A percentile compares a stretch with the other conserved stretches of the same genome.
Conservation (phyloP, 75 land plant genomes). For the Picea glauca region DNA sequence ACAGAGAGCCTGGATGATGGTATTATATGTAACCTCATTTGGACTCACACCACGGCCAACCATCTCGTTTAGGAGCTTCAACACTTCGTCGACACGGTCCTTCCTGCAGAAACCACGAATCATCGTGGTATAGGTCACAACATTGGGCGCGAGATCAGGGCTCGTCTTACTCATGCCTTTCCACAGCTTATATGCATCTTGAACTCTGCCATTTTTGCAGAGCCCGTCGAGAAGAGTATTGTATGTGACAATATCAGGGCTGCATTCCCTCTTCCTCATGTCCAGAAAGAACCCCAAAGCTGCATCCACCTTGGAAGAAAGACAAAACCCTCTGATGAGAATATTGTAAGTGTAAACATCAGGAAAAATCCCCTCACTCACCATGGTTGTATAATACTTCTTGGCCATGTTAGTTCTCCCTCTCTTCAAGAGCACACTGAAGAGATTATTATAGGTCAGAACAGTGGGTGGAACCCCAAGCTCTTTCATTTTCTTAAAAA, state of each 20-base stretch:
- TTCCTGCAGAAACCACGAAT: constrained; percentile 69
- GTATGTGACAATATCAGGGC: constrained; percentile 55
- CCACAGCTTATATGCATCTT: constrained; percentile 35
- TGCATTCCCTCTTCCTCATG: constrained; percentile 26
- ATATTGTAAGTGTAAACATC: constrained; percentile 77
- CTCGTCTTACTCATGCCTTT: constrained; percentile 36
- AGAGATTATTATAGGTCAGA: constrained; percentile 40
- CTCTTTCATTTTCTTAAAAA: constrained; percentile 46
- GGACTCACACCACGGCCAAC: constrained; percentile 49
- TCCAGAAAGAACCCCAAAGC: constrained; percentile 40
- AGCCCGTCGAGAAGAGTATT: constrained; percentile 73
- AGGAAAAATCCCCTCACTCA: constrained; percentile 36
- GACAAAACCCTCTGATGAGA: constrained; percentile 67
- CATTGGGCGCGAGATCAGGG: constrained; percentile 37
- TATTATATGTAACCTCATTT: constrained; percentile 70
- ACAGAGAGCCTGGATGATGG: constrained; percentile 71
- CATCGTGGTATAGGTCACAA: constrained; percentile 81
- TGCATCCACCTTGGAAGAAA: constrained; percentile 40
- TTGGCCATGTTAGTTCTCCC: constrained; percentile 50
- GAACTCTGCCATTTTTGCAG: constrained; percentile 51
- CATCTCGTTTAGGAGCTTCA: constrained; percentile 71
- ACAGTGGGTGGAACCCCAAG: constrained; percentile 42
- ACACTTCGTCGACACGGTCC: constrained; percentile 46
- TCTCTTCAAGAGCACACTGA: constrained; percentile 37
- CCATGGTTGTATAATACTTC: constrained; percentile 56